These are phyloP conservation scores for Raphanus sativus DNA, from an alignment of 345 rosid genomes.

Conservation along the genomic window DNA sequence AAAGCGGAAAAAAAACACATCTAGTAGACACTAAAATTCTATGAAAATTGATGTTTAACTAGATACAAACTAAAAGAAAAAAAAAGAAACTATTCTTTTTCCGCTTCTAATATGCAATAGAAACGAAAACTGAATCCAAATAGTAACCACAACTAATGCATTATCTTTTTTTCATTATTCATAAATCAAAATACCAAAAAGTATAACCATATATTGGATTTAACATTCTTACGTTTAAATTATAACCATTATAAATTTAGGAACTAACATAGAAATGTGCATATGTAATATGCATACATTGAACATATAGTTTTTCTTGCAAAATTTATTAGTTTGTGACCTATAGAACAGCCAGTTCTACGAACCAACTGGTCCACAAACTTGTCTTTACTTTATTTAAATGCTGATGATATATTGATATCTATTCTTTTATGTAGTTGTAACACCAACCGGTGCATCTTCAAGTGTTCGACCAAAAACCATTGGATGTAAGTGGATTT, in stretches of 20 bases:
- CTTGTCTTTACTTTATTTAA: neutral
- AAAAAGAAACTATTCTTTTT: no score
- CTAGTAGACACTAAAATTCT: neutral
- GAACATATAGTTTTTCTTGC: neutral
- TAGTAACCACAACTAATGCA: no score
- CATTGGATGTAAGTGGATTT: conserved; percentile 25
- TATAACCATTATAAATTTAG: neutral
- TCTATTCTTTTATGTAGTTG: conserved; percentile 4
- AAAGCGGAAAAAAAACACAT: neutral
- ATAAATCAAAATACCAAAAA: no score
- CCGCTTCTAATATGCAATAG: no score
- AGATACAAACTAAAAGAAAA: neutral
- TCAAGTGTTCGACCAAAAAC: conserved; percentile 7
- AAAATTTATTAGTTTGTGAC: neutral
- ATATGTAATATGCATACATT: neutral
- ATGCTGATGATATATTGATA: neutral
- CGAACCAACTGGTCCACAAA: neutral
- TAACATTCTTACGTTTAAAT: no score
- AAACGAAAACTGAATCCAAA: no score
- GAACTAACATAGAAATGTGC: neutral
- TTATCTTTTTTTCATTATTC: no score
- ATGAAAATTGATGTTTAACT: neutral
- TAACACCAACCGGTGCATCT: conserved; percentile 16
- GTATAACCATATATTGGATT: no score
- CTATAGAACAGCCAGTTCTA: neutral